Evolutionary conservation across 805 yeast genomes (phyloP).

Genomic region (Zygoascus flipseniorum): DNA sequence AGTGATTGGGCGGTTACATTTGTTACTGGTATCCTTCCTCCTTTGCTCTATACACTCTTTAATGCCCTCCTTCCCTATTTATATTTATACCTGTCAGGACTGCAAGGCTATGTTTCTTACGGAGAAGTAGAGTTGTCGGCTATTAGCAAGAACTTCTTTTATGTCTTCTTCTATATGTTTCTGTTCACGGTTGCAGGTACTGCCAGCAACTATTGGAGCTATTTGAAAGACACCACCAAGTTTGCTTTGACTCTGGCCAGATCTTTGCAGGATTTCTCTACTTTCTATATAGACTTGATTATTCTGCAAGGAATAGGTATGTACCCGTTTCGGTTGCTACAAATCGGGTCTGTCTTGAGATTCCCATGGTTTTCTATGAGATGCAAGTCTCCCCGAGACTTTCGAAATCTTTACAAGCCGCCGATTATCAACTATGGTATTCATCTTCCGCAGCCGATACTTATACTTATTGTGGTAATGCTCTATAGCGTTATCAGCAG

Average conservation of each 20-base stretch:
- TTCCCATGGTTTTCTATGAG: constrained; percentile 58
- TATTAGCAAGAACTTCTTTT: constrained; percentile 88
- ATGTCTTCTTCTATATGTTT: constrained; percentile 87
- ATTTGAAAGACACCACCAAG: constrained; percentile 79
- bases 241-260: constrained; percentile 81
- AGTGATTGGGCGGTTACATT: constrained; percentile 67
- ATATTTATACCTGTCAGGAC: constrained; percentile 71
- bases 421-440: constrained; percentile 90
- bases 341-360: constrained; percentile 68
- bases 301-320: constrained; percentile 76
- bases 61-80: constrained; percentile 79
- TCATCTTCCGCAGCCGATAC: constrained; percentile 82
- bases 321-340: constrained; percentile 78
- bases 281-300: constrained; percentile 85
- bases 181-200: constrained; percentile 92
- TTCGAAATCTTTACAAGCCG: constrained; percentile 67
- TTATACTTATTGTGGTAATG: constrained; percentile 75
- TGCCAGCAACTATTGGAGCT: constrained; percentile 71
- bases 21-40: constrained; percentile 85
- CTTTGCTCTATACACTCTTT: constrained; percentile 79
- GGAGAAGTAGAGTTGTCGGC: constrained; percentile 89
- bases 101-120: constrained; percentile 84
- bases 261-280: constrained; percentile 67
- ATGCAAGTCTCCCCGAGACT: constrained; percentile 79
- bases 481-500: constrained; percentile 87